Evolutionary conservation across 805 yeast genomes (phyloP), one percentile per base, ranked within the genome.

Genomic region (Kuraishia floccosa): DNA sequence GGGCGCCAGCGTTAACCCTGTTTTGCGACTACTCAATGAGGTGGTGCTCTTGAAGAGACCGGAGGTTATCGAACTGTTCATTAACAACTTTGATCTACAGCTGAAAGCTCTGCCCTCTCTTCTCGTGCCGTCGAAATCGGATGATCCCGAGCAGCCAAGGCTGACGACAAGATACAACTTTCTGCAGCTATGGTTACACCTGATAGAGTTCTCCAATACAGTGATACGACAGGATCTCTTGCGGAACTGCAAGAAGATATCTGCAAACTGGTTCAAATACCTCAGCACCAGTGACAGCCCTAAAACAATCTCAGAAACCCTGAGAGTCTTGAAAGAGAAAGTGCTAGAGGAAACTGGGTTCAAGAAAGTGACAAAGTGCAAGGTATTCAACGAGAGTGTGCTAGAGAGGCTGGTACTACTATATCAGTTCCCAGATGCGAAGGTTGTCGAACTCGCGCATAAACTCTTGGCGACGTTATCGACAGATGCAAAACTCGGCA

Each of bases 331-430:
- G 35, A 69, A 63, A 12, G 46, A 54, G 1, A 55, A 58, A 15
- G 65, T 87, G 3, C 44, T 84, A 22, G 49, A 56, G 17, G 96
- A 87, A 40, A 44, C 58, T 3, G 54, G 66, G 9, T 79, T 75
- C 47, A 72, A 72, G 40, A 77, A 75, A 43, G 59, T 76, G 36
- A 68, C 85, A 0, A 87, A 86, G 48, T 68, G 84, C 37, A 72
- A 73, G 36, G 66, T 86, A 11, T 67, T 89, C 44, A 84, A 83
- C 42, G 96, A 87, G 46, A 71, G 80, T 62, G 70, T 77, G 15
- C 46, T 85, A 35, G 62, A 65, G 17, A 73, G 73, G 32, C 40
- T 84, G 19, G 68, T 72, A 21, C 60, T 68, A 3, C 49, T 84
- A 3, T 74, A 50, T 25, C 26, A 30, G 18, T 25, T 54, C 38